Conservation (phyloP, 345 rosid genomes). For the Cardiospermum halicacabum region DNA sequence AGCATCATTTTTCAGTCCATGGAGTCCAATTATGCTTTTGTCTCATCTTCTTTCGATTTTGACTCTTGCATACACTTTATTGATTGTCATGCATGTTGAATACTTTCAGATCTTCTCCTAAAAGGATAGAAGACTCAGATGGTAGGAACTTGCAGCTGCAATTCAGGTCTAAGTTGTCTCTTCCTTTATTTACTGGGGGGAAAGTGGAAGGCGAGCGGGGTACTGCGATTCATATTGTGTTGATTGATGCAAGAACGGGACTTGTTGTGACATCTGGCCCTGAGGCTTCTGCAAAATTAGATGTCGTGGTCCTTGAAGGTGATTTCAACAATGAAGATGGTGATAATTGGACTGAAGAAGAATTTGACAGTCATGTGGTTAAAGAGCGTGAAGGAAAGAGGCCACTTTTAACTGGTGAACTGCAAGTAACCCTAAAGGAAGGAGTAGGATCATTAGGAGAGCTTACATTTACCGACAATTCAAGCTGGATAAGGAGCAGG, state of each 20-base stretch:
- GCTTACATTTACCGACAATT: constrained; percentile 85
- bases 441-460: constrained; percentile 98
- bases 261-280: constrained; percentile 68
- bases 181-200: constrained; percentile 94
- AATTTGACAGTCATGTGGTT: constrained; percentile 80
- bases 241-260: constrained; percentile 63
- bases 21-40: neutral
- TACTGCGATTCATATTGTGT: constrained; percentile 69
- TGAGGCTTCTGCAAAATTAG: constrained; percentile 69
- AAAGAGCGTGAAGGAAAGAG: constrained; percentile 97
- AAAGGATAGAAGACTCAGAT: constrained; percentile 67
- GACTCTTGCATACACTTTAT: neutral
- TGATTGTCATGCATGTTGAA: constrained; percentile 1
- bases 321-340: constrained; percentile 88
- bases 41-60: neutral
- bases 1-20: neutral
- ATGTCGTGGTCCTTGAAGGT: constrained; percentile 89
- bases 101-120: constrained; percentile 72
- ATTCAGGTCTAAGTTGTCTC: constrained; percentile 77
- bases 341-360: constrained; percentile 76
- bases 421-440: constrained; percentile 79
- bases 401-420: constrained; percentile 83
- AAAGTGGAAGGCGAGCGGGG: constrained; percentile 98
- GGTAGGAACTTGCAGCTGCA: constrained; percentile 83
- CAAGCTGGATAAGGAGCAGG: constrained; percentile 98